Base-by-base conservation (phyloP, 2,329 filamentous ascomycete species). In the Fusarium tuaranense region DNA sequence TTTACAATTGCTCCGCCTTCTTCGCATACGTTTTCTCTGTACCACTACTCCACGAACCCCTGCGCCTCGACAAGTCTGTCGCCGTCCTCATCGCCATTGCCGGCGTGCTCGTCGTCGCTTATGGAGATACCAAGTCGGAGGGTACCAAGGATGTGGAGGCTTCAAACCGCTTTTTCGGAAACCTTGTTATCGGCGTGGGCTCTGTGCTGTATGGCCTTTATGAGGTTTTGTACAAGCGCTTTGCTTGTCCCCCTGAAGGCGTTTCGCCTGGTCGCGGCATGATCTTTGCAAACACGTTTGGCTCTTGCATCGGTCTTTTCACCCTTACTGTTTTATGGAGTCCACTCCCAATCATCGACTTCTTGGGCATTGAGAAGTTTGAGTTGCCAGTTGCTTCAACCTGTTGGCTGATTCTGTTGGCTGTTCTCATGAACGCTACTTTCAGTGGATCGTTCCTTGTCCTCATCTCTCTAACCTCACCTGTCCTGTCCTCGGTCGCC, bases 1-100 rank as follows among this genome's bases (percentile, higher is more conserved):
- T 99, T 78, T 99, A 99, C 89, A 99, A 99, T 85, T 99, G 97
- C 87, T 97, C 94, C 63, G 96, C 97, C 68, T 99, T 99, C 84
- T 99, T 99, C 82, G 97, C 97, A 59, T 99, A 99, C 81, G 96
- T 94, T 14, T 99, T 99, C 81, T 97, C 94, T 55, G 95, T 99
- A 53, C 95, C 95, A 1, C 84, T 99, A 20, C 87, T 99, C 3
- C 92, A 94, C 67, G 97, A 99, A 83, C 94, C 93, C 75, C 85
- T 98, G 14, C 92, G 94, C 25, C 84, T 92, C 41, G 94, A 94
- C 84, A 99, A 99, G 86, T 92, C 95, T 32, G 82, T 97, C 61
- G 94, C 96, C 5, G 97, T 99, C 2, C 88, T 91, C 13, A 90
- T 99, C 44, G 97, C 97, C 65, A 97, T 98, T 70, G 84, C 91